Evolutionary conservation across 78 protist genomes (phyloP).

Genomic region (Dictyostelium intermedium): DNA sequence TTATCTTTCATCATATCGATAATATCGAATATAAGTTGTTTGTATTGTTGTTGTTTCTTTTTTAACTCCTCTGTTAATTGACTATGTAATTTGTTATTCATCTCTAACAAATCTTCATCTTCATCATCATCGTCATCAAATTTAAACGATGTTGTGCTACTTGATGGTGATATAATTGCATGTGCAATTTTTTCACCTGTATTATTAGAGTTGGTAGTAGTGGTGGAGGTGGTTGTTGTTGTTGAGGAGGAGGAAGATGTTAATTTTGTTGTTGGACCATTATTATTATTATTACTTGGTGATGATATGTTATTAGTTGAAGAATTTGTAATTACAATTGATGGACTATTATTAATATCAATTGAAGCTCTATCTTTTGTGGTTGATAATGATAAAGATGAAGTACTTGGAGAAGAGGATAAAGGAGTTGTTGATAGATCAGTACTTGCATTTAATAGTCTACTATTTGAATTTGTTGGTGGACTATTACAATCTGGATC

Average conservation of each 20-base stretch:
- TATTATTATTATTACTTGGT: neutral
- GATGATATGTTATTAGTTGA: neutral
- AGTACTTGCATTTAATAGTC: neutral
- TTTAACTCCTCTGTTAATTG: neutral
- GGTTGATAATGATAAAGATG: neutral
- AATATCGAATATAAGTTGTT: neutral
- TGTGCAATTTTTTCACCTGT: neutral
- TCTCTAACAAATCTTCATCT: neutral
- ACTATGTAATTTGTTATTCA: neutral
- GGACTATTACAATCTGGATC: constrained; percentile 7
- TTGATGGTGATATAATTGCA: constrained; percentile 12
- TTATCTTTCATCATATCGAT: neutral
- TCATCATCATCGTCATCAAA: neutral
- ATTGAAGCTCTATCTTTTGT: neutral
- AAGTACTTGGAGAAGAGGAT: neutral
- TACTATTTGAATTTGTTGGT: neutral
- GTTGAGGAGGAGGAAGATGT: neutral
- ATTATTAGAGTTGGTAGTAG: neutral
- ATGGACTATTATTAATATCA: neutral
- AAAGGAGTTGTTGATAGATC: neutral
- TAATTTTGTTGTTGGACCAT: neutral
- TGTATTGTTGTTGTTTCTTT: constrained; percentile 1
- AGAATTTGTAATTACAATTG: neutral
- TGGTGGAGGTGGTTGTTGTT: neutral
- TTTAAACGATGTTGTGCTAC: neutral